Evolutionary conservation across 2,329 filamentous ascomycete genomes (phyloP), one percentile per base, ranked within the genome.

Genomic region (Fusarium solani-melongenae): DNA sequence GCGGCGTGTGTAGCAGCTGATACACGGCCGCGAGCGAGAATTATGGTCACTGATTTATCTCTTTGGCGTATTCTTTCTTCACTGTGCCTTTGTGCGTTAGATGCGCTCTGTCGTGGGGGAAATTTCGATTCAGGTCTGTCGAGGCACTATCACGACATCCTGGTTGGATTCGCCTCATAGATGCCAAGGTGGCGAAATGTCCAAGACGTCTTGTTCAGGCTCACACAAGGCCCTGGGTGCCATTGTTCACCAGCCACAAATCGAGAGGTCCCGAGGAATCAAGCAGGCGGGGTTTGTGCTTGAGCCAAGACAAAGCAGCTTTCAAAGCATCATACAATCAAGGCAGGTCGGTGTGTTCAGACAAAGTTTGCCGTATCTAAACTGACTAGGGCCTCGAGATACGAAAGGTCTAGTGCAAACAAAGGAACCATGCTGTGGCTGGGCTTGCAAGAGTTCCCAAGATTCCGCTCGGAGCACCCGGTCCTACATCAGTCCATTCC

Each of bases 401-500:
- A 51, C 46, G 27, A 51, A 11, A 51, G 3, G 27, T n/a, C 46
- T 51, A 51, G 27, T 51, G 46, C 46, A 51, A 17, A 51, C 46
- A 51, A 51, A 51, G 46, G 46, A 51, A 51, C 46, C 17, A 31
- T 31, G 6, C 27, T 29, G 46, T 51, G 46, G 27, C 46, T 51
- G 46, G 46, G 27, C 46, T 51, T 27, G 46, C 17, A 51, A 29
- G 10, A 51, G 10, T 24, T n/a, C 44, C 27, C 11, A 20, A 51
- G 27, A 51, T 51, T 51, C 46, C 46, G 46, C 46, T 31, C 53
- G 64, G 70, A 62, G 27, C 20, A 31, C 39, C 34, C 29, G 53
- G 33, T 57, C 53, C 53, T 68, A 68, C 31, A 64, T 65, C 56
- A 62, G 44, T 60, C 46, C 39, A 64, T 57, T 55, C 33, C 31